Percentiles rank a stretch among this genome's conserved stretches.
phyloP scores from a whole-genome alignment of 805 yeast genomes.

The Yarrowia sp. region DNA sequence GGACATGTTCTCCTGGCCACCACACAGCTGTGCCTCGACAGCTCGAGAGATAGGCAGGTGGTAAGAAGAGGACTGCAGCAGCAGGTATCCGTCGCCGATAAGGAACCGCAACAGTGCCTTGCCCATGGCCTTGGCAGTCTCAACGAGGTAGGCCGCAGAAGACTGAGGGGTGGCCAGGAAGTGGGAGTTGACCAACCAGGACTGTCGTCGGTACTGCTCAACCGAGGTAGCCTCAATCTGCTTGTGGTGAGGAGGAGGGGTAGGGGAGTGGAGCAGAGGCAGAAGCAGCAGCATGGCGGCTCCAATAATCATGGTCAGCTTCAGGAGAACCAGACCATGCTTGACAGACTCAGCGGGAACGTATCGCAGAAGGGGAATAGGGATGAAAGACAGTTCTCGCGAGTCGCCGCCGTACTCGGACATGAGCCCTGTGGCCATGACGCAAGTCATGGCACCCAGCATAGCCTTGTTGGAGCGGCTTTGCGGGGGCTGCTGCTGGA shows the following conservation, averaged over 20 bases:
- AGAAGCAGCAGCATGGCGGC: conserved; percentile 33
- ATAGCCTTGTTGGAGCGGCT: conserved; percentile 32
- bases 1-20: conserved; percentile 38
- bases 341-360: conserved; percentile 23
- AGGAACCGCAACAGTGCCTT: conserved; percentile 30
- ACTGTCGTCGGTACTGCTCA: conserved; percentile 18
- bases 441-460: conserved; percentile 41
- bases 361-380: conserved; percentile 27
- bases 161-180: conserved; percentile 31
- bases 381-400: conserved; percentile 38
- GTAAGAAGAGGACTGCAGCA: conserved; percentile 23
- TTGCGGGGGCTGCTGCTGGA: conserved; percentile 3
- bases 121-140: conserved; percentile 25
- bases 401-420: conserved; percentile 29
- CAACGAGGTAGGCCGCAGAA: conserved; percentile 13
- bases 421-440: conserved; percentile 37
- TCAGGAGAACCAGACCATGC: conserved; percentile 28
- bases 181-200: conserved; percentile 34
- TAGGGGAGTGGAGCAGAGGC: conserved; percentile 31
- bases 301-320: conserved; percentile 34
- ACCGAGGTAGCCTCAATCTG: conserved; percentile 11
- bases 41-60: conserved; percentile 30
- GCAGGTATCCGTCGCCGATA: conserved; percentile 33
- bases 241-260: conserved; percentile 24
- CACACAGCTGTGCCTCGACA: conserved; percentile 40